Evolutionary conservation across 2,329 filamentous ascomycete genomes (phyloP), one percentile per base, ranked within the genome.

Genomic region (Ascocoryne sarcoides): DNA sequence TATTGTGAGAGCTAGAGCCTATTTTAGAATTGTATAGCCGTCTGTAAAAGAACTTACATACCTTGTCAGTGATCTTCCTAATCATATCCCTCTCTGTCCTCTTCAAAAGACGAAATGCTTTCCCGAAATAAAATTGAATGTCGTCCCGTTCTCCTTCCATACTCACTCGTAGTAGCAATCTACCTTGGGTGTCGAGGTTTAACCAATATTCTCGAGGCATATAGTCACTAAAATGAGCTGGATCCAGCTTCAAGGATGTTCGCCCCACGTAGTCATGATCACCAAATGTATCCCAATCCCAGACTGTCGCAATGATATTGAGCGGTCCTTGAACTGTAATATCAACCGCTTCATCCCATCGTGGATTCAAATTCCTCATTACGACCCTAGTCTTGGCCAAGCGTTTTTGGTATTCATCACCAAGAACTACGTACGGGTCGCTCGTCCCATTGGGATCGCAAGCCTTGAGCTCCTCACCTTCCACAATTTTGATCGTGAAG

Each of bases 81-180:
- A 93, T 94, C 92, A 98, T 98, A 62, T 98, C 92, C 55, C 90
- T 77, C 65, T 98, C 90, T 0, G 90, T 94, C 51, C 92, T 79
- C 70, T 96, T 96, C 52, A 98, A 70, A 45, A 90, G 87, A 34
- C 92, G 77, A 67, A 98, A 98, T 18, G 92, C 85, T 64, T 95
- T 96, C 54, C 89, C 92, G 62, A 96, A 96, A 58, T 95, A 90
- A 62, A 98, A 98, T 56, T 95, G 86, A 43, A 98, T 98, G 59
- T 98, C 92, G 59, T 98, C 92, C 47, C 92, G 77, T 65, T 98
- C 92, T 37, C 92, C 92, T 65, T 98, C 92, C 92, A 98, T 98
- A 59, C 88, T 95, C 38, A 98, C 88, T 47, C 90, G 77, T 38
- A 98, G 75, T 42, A 98, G 65, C 21, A 98, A 65, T 37, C 90